phyloP scores from a whole-genome alignment of 1,139 yeast genomes.

The Geotrichum macrosporum region DNA sequence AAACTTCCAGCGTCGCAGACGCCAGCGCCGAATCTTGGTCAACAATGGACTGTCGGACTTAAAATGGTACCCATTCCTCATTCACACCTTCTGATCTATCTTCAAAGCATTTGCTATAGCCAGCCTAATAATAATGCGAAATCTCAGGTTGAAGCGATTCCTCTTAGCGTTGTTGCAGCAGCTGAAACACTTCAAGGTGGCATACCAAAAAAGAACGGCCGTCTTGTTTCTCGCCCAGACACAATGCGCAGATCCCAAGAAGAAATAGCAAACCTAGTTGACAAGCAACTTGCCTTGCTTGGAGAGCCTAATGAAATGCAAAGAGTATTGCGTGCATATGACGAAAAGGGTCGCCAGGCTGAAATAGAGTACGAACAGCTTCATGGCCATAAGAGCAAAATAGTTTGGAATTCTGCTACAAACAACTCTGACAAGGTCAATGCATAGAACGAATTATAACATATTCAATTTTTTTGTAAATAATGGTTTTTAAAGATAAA shows the following conservation, averaged over 20 bases:
- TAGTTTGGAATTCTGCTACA: slow-evolving; percentile 25
- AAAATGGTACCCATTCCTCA: background rate
- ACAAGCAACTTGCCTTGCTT: slow-evolving; percentile 26
- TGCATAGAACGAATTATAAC: background rate
- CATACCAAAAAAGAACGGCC: background rate
- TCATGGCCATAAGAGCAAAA: slow-evolving; percentile 21
- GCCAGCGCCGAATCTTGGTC: slow-evolving; percentile 15
- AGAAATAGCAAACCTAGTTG: slow-evolving; percentile 20
- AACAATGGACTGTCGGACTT: slow-evolving; percentile 17
- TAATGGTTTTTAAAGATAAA: too few relatives aligned
- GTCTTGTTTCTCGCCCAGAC: slow-evolving; percentile 15
- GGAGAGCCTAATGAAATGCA: slow-evolving; percentile 34
- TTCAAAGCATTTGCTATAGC: background rate
- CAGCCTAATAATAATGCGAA: background rate
- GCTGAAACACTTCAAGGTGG: background rate
- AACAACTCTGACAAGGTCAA: background rate
- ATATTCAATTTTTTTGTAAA: too few relatives aligned
- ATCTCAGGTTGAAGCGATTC: background rate
- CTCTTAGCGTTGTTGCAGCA: background rate
- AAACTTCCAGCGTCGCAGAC: background rate
- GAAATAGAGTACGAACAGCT: slow-evolving; percentile 18
- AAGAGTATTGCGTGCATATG: slow-evolving; percentile 28
- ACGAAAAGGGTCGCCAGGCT: slow-evolving; percentile 25
- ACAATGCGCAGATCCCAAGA: slow-evolving; percentile 17
- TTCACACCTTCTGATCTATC: background rate